Evolutionary conservation across 768 basidiomycete genomes (phyloP).

Genomic region (Naganishia onofrii): DNA sequence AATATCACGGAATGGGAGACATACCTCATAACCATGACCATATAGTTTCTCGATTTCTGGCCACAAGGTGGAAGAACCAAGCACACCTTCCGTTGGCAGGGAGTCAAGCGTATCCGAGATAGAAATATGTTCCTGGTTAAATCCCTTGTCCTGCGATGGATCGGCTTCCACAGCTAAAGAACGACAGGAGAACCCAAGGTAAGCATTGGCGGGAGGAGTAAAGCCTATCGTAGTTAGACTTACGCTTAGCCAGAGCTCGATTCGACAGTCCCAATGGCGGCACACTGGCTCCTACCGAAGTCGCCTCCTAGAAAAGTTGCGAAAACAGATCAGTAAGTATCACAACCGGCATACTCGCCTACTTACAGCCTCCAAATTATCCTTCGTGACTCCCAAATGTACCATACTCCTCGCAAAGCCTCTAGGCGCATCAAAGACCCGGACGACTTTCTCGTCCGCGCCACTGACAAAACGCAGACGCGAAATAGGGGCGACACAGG

Average conservation of each 20-base stretch:
- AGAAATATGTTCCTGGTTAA: slow-evolving; percentile 48
- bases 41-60: slow-evolving; percentile 95
- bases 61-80: slow-evolving; percentile 85
- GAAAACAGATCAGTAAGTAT: neutral
- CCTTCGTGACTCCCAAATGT: slow-evolving; percentile 56
- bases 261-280: slow-evolving; percentile 93
- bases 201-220: slow-evolving; percentile 8
- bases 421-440: slow-evolving; percentile 86
- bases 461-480: slow-evolving; percentile 79
- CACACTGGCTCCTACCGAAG: slow-evolving; percentile 78
- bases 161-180: slow-evolving; percentile 36
- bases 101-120: slow-evolving; percentile 45
- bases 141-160: slow-evolving; percentile 31
- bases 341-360: neutral
- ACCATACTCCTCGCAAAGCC: slow-evolving; percentile 70
- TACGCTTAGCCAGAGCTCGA: slow-evolving; percentile 76
- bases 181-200: neutral
- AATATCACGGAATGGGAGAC: slow-evolving; percentile 18
- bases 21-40: slow-evolving; percentile 93
- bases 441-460: slow-evolving; percentile 92
- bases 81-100: slow-evolving; percentile 79
- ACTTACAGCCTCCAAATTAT: slow-evolving; percentile 58
- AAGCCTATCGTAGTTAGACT: slow-evolving; percentile 30
- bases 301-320: slow-evolving; percentile 55
- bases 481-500: slow-evolving; percentile 72